These are phyloP conservation scores for Clitopilus hobsonii DNA, from an alignment of 768 basidiomycete species.

Conservation along the genomic window DNA sequence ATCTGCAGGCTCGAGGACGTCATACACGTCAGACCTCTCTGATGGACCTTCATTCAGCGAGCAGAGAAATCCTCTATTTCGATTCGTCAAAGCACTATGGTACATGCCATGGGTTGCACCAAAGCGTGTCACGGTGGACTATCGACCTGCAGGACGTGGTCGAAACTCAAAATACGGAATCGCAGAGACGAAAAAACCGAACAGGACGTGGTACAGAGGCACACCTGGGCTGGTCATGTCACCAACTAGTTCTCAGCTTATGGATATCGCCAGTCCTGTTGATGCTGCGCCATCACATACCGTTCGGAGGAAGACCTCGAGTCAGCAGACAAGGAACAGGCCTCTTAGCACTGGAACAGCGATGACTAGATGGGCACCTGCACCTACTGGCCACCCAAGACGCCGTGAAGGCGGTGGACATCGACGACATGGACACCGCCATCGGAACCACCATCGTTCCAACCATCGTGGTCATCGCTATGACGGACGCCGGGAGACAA, in stretches of 20 bases:
- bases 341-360: conserved; percentile 4
- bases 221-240: conserved; percentile 17
- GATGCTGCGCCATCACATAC: no score
- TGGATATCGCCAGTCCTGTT: conserved; percentile 26
- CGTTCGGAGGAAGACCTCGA: no score
- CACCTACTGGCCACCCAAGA: conserved; percentile 1
- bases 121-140: conserved; percentile 39
- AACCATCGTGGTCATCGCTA: conserved; percentile 9
- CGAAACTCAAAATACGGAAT: conserved; percentile 8
- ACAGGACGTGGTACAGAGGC: conserved; percentile 30
- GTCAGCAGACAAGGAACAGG: not conserved
- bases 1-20: conserved; percentile 16
- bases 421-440: conserved; percentile 15
- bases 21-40: conserved; percentile 18
- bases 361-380: conserved; percentile 4
- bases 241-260: conserved; percentile 18
- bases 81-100: conserved; percentile 36
- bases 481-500: conserved; percentile 11
- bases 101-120: conserved; percentile 43
- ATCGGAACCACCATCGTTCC: conserved; percentile 18
- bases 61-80: conserved; percentile 29
- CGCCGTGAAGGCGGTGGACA: conserved; percentile 8
- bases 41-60: conserved; percentile 32
- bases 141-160: conserved; percentile 30
- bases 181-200: conserved; percentile 19